Base-by-base conservation (phyloP, 2,329 filamentous ascomycete genomes). In the Cadophora sp. region DNA sequence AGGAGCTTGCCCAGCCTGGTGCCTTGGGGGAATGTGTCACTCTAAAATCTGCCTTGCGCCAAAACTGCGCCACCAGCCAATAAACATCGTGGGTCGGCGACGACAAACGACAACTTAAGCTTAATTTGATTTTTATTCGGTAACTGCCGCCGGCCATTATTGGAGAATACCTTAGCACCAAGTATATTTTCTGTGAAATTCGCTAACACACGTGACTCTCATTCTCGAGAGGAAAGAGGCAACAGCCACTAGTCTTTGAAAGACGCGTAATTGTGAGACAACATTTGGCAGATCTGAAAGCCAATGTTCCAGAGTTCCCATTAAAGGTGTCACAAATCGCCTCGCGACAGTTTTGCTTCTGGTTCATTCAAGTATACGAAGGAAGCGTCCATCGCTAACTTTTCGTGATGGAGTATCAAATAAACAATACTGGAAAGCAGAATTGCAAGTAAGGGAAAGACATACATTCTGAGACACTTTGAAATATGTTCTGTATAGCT, bases 1-100 rank as follows among this genome's bases (percentile, higher is more conserved):
- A 59, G 31, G 11, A n/a, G 34, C 55, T 11, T 16, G 4, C 29
- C 11, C 31, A 19, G 26, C 50, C 55, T 59, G 55, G 31, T 59
- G 34, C 55, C 55, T 59, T n/a, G n/a, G n/a, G 31, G 31, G 26
- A 53, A 40, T 37, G 55, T 59, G 31, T 59, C 55, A 59, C 55
- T 40, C 24, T n/a, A 26, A 26, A 8, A 26, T 59, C 31, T 59
- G 55, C 55, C 55, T 59, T 59, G 12, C 34, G 31, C 31, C 29
- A 37, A 59, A 8, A n/a, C 55, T n/a, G n/a, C 19, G 9, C 3
- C 9, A 8, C 3, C 3, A 24, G 24, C 14, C 50, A 19, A 51
- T 51, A 4, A 11, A 16, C 12, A 34, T 24, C 24, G 11, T 6
- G n/a, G 0, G 0, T 40, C 55, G 31, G 55, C 16, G n/a, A 40